Conservation (phyloP, 1,139 yeast species). For the Ogataea hybrid region DNA sequence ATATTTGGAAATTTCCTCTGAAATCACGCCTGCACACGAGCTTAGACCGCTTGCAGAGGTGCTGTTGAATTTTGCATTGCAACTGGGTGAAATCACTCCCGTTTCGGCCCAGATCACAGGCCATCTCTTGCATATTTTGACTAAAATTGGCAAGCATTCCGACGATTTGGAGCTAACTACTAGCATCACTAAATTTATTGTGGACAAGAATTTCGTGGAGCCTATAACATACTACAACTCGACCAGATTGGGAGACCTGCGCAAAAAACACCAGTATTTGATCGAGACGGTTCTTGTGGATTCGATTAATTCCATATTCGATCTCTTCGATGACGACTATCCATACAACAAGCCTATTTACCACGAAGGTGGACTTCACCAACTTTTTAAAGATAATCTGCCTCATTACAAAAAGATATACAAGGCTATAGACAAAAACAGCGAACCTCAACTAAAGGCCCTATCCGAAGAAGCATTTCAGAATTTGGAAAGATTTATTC, state of each 20-base stretch:
- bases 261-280: slow-evolving; percentile 25
- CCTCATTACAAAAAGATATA: slow-evolving; percentile 51
- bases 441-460: slow-evolving; percentile 53
- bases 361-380: slow-evolving; percentile 52
- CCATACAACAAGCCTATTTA: slow-evolving; percentile 69
- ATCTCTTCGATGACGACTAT: slow-evolving; percentile 76
- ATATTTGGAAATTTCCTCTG: slow-evolving; percentile 15
- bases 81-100: slow-evolving; percentile 2
- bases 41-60: slow-evolving; percentile 7
- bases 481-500: slow-evolving; percentile 72
- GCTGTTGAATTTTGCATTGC: slow-evolving; percentile 4
- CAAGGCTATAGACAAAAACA: slow-evolving; percentile 68
- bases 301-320: slow-evolving; percentile 64
- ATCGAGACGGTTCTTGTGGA: slow-evolving; percentile 47
- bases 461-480: slow-evolving; percentile 65
- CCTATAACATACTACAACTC: slow-evolving; percentile 21
- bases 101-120: slow-evolving; percentile 4
- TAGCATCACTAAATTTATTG: slow-evolving; percentile 23
- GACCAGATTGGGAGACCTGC: slow-evolving; percentile 16
- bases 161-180: slow-evolving; percentile 17
- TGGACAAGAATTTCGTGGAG: slow-evolving; percentile 22
- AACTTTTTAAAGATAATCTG: slow-evolving; percentile 42
- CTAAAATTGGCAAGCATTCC: slow-evolving; percentile 46
- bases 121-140: slow-evolving; percentile 46
- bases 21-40: slow-evolving; percentile 7